These are phyloP conservation scores for Planoprotostelium fungivorum DNA, from an alignment of 78 protist genomes.

Conservation along the genomic window DNA sequence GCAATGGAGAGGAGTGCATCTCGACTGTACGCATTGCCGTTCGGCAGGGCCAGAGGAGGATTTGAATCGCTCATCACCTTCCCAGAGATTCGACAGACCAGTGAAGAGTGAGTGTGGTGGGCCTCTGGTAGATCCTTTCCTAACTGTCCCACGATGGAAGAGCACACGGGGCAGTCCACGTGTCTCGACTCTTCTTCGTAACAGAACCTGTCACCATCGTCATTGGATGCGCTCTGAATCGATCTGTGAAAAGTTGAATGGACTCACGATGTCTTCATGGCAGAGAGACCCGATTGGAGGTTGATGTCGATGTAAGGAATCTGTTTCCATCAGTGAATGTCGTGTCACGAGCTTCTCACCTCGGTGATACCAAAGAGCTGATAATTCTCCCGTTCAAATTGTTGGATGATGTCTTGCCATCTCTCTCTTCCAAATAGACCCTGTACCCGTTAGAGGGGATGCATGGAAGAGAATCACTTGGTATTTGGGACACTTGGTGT, in stretches of 20 bases:
- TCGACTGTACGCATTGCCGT: slow-evolving; percentile 71
- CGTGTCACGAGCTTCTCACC: neutral
- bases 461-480: neutral
- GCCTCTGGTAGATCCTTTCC: slow-evolving; percentile 48
- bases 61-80: slow-evolving; percentile 70
- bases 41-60: slow-evolving; percentile 79
- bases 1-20: slow-evolving; percentile 32
- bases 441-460: neutral
- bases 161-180: slow-evolving; percentile 63
- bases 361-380: neutral
- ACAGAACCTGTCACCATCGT: slow-evolving; percentile 46
- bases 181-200: slow-evolving; percentile 20
- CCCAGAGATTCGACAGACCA: slow-evolving; percentile 76
- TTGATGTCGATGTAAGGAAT: slow-evolving; percentile 40
- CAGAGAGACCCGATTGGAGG: slow-evolving; percentile 66
- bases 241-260: neutral
- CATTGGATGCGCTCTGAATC: too few relatives aligned
- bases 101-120: slow-evolving; percentile 44
- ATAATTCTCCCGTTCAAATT: slow-evolving; percentile 58
- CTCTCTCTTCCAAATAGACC: slow-evolving; percentile 17
- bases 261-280: slow-evolving; percentile 56
- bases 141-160: neutral
- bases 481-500: slow-evolving; percentile 32
- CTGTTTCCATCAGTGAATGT: slow-evolving; percentile 6
- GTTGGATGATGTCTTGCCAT: slow-evolving; percentile 40